Conservation (phyloP, 2,329 filamentous ascomycete genomes). For the Pestalotiopsis sp. region DNA sequence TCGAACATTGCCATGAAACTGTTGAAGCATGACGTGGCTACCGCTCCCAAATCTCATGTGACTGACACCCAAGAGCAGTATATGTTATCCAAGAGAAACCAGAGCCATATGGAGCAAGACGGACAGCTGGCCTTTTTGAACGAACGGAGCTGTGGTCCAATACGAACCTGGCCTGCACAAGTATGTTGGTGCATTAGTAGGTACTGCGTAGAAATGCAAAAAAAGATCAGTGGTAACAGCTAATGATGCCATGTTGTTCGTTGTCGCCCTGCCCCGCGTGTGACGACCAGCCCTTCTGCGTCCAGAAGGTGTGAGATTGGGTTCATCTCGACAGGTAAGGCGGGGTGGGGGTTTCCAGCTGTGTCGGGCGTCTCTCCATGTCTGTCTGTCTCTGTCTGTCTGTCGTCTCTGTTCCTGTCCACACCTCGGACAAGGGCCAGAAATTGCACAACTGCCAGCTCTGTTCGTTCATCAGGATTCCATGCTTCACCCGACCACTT, state of each 20-base stretch:
- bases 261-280: not conserved
- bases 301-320: conserved; percentile 4
- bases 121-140: no score
- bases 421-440: not conserved
- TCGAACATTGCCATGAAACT: no score
- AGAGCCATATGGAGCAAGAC: no score
- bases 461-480: not conserved
- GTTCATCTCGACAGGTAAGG: not conserved
- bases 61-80: no score
- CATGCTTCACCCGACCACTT: not conserved
- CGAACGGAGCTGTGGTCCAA: no score
- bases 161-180: no score
- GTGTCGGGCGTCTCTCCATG: not conserved
- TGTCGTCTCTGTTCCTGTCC: not conserved
- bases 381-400: not conserved
- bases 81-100: no score
- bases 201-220: not conserved
- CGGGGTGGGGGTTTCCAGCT: conserved; percentile 3
- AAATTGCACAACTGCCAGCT: not conserved
- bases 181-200: not conserved
- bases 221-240: not conserved
- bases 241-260: not conserved
- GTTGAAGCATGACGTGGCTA: no score
- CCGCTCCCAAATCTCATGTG: no score
- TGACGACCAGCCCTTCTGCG: not conserved